A percentile compares a stretch with the other conserved stretches of the same genome.
phyloP scores from a whole-genome alignment of 2,329 filamentous ascomycete species.

The Westerdykella sp. region DNA sequence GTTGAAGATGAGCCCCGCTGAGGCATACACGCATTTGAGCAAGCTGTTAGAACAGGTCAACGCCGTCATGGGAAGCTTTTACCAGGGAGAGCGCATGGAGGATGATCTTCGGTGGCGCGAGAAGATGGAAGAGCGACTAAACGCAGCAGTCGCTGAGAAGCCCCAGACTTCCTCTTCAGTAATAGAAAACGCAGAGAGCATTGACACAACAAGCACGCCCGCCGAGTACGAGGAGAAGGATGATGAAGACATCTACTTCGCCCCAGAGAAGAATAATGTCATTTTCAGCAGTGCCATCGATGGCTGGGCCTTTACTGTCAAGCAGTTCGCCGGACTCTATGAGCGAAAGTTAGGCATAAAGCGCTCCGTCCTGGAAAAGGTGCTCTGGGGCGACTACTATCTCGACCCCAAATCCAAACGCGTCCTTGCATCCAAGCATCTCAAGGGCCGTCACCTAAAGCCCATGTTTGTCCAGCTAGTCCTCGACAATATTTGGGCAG shows the following conservation, averaged over 20 bases:
- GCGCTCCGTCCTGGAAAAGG: constrained; percentile 77
- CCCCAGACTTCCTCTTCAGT: constrained; percentile 46
- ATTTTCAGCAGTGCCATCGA: constrained; percentile 97
- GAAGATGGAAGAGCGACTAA: constrained; percentile 78
- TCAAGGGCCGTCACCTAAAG: constrained; percentile 86
- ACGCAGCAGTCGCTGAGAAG: constrained; percentile 61
- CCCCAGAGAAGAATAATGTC: constrained; percentile 96
- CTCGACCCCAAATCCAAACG: constrained; percentile 96
- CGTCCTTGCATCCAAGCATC: constrained; percentile 80
- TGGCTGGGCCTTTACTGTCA: constrained; percentile 97
- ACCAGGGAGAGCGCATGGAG: constrained; percentile 97
- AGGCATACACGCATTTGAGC: constrained; percentile 83
- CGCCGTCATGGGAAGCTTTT: constrained; percentile 93
- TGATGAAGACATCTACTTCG: constrained; percentile 96
- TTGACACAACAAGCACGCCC: constrained; percentile 44
- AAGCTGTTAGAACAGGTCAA: constrained; percentile 94
- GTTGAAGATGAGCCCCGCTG: constrained; percentile 82
- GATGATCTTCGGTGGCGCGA: constrained; percentile 96
- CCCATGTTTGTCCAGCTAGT: constrained; percentile 98
- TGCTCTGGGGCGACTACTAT: constrained; percentile 95
- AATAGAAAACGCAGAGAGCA: constrained; percentile 50
- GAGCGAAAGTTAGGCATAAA: constrained; percentile 98
- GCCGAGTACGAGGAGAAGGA: constrained; percentile 79
- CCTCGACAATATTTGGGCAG: constrained; percentile 91
- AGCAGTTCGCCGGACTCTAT: constrained; percentile 88